Evolutionary conservation across 2,329 filamentous ascomycete species (phyloP), one percentile per base, ranked within the genome.

Genomic region (Penicillium sp.): DNA sequence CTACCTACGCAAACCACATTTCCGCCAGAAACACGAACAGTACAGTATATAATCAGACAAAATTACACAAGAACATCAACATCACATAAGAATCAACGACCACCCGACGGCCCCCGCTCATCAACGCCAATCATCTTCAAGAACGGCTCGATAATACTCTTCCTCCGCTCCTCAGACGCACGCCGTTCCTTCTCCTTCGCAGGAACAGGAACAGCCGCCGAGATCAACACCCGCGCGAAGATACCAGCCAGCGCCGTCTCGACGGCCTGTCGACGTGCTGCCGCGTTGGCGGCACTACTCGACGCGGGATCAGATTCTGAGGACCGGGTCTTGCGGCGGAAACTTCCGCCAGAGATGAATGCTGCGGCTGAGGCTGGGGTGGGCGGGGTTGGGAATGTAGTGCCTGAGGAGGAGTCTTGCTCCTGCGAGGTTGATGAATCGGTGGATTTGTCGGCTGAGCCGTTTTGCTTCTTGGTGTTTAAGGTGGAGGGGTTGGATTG

Each of bases 111-210:
- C 1, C 72, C 73, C 17, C 65, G 60, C 59, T 70, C 70, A 66
- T 76, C 73, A 7, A 74, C 73, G 1, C 68, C 71, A 52, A 73
- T 70, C 52, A 73, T 73, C 49, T 76, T 79, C 59, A 91, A 70
- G 65, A 96, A 96, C 31, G 91, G 78, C 71, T 92, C 90, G 34
- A 96, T 72, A 12, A 93, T 76, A 10, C 82, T 82, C 57, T 82
- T 81, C 78, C 87, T 89, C 71, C 85, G 84, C 58, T 90, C 90
- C 63, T 88, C 86, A 14, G 82, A 75, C 0, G 78, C 76, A 60
- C 82, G 87, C 64, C 78, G 84, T 60, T 90, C 88, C 74, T 85
- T 86, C 5, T 85, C 84, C 60, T 76, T 82, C 20, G 71, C 61
- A 1, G 73, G 76, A 3, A 72, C 67, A 1, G 78, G 71, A 2